Evolutionary conservation across 176 grass and related monocot genomes (phyloP).

Genomic region (Avena sativa): DNA sequence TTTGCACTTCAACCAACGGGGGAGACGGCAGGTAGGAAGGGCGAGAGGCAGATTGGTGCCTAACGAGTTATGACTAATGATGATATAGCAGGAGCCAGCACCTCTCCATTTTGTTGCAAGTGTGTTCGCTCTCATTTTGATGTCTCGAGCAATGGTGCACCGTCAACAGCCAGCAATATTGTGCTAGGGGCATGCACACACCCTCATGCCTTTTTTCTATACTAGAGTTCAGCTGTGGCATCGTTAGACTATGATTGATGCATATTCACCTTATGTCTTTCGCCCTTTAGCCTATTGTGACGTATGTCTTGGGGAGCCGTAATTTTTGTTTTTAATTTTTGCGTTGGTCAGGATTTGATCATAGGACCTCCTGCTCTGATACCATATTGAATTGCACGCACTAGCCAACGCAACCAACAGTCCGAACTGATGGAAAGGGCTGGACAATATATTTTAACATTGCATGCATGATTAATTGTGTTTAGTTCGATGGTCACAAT

Average conservation of each 20-base stretch:
- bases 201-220: not conserved
- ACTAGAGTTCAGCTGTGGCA: constrained; percentile 10
- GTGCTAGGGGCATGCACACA: constrained; percentile 15
- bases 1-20: not conserved
- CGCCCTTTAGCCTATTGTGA: too few species aligned
- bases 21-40: constrained; percentile 48
- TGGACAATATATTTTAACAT: not conserved
- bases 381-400: too few species aligned
- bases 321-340: too few species aligned
- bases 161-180: constrained; percentile 32
- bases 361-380: too few species aligned
- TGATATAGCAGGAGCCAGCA: constrained; percentile 6
- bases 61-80: not conserved
- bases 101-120: constrained; percentile 39
- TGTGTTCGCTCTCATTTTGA: not conserved
- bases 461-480: constrained; percentile 6
- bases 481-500: constrained; percentile 34
- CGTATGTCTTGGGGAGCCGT: too few species aligned
- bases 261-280: not conserved
- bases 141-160: constrained; percentile 29
- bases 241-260: constrained; percentile 26
- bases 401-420: too few species aligned
- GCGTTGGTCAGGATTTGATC: too few species aligned
- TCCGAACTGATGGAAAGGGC: too few species aligned
- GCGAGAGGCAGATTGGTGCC: constrained; percentile 37